Percentiles rank a stretch among this genome's conserved stretches.
These are phyloP conservation scores for Pilaira anomala DNA, from an alignment of 192 early-diverging fungal species.

Conservation along the genomic window DNA sequence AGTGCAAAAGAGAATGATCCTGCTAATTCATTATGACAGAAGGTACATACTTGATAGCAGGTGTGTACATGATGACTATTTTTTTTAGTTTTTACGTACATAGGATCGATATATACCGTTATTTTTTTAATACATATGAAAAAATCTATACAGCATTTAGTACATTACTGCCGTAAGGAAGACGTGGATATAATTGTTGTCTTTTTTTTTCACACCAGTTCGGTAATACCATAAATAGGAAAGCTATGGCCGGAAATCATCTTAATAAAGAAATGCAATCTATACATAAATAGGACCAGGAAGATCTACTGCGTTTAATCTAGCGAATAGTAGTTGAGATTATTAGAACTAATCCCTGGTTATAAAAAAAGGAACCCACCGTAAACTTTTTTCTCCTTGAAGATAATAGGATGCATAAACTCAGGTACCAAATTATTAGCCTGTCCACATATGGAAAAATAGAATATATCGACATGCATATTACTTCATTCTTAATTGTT, in stretches of 20 bases:
- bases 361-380: not conserved
- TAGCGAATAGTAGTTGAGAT: conserved; percentile 20
- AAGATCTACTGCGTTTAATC: conserved; percentile 14
- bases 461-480: not conserved
- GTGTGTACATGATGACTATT: no score
- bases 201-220: conserved; percentile 24
- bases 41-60: conserved; percentile 6
- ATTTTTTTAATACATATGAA: no score
- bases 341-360: conserved; percentile 20
- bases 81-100: no score
- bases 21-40: conserved; percentile 7
- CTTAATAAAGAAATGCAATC: not conserved
- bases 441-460: conserved; percentile 61
- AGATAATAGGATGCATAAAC: not conserved
- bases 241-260: not conserved
- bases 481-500: no score
- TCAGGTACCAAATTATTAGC: conserved; percentile 59
- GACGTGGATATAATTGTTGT: conserved; percentile 23
- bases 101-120: no score
- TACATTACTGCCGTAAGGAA: conserved; percentile 21
- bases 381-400: conserved; percentile 2
- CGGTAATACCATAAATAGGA: conserved; percentile 8
- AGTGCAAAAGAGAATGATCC: conserved; percentile 6
- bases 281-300: not conserved
- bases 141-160: conserved; percentile 20